Evolutionary conservation across 495 filamentous ascomycete species (phyloP).

Genomic region (Hyaloscypha finlandica): DNA sequence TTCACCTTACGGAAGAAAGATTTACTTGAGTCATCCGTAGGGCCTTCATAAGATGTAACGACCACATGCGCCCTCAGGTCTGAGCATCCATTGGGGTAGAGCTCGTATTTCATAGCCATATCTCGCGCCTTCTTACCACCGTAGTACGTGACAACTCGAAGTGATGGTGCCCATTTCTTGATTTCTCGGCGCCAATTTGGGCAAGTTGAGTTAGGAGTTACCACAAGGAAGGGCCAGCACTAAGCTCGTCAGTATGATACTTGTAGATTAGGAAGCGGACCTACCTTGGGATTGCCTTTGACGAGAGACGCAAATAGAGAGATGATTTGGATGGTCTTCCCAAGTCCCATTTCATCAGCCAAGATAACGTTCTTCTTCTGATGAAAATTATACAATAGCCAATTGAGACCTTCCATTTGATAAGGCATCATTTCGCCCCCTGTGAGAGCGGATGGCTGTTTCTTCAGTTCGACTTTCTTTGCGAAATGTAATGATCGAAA

Average conservation of each 20-base stretch:
- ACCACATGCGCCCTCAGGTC: conserved; percentile 84
- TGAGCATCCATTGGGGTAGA: conserved; percentile 61
- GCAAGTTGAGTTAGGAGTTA: conserved; percentile 92
- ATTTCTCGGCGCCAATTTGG: conserved; percentile 98
- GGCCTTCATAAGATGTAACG: conserved; percentile 91
- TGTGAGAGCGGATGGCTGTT: conserved; percentile 71
- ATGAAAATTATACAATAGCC: conserved; percentile 93
- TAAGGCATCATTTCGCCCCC: conserved; percentile 90
- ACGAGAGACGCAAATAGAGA: conserved; percentile 77
- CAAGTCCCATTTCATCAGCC: conserved; percentile 98
- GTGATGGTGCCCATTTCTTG: conserved; percentile 84
- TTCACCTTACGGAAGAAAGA: conserved; percentile 64
- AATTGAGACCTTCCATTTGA: conserved; percentile 92
- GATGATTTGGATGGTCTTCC: conserved; percentile 96
- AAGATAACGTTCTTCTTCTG: conserved; percentile 84
- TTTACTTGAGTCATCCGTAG: conserved; percentile 65
- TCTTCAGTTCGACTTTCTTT: conserved; percentile 61
- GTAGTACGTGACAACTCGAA: conserved; percentile 90
- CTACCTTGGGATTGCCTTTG: conserved; percentile 59
- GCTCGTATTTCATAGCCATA: conserved; percentile 74
- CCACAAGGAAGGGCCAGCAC: conserved; percentile 90
- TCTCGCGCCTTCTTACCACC: conserved; percentile 70
- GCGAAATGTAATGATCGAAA: conserved; percentile 67
- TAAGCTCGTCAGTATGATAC: conserved; percentile 24
- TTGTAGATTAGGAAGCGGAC: background rate